Percentiles rank a stretch among this genome's conserved stretches.
Evolutionary conservation across 2,329 filamentous ascomycete species (phyloP).

Genomic region (Ceratocystiopsis minuta): DNA sequence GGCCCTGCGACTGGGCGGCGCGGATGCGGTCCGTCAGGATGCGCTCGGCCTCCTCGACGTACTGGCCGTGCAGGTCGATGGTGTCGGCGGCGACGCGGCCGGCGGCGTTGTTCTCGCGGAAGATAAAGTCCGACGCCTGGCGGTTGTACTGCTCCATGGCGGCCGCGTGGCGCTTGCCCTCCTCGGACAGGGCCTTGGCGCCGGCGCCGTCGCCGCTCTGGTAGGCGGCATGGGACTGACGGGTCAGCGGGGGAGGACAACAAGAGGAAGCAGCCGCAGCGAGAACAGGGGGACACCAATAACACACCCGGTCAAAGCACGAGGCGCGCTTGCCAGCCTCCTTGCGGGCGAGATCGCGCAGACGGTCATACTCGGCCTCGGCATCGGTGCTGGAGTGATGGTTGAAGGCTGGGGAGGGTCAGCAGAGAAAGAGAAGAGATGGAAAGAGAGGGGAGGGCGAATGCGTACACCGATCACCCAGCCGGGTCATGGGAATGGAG

Average conservation of each 20-base stretch:
- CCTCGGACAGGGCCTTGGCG: conserved; percentile 70
- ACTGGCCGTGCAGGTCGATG: conserved; percentile 89
- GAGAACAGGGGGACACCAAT: neutral
- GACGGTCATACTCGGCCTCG: conserved; percentile 81
- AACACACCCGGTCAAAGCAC: conserved; percentile 47
- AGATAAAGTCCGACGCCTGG: conserved; percentile 85
- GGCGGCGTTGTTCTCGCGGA: conserved; percentile 77
- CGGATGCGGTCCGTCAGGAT: conserved; percentile 75
- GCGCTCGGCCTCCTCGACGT: conserved; percentile 83
- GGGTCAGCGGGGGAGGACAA: neutral
- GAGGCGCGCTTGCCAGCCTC: conserved; percentile 63
- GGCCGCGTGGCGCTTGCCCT: conserved; percentile 68
- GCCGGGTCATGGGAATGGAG: conserved; percentile 21
- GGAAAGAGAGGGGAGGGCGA: neutral
- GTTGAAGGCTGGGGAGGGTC: conserved; percentile 50
- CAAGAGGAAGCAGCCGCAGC: neutral
- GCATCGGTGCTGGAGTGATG: conserved; percentile 46
- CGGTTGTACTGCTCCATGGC: conserved; percentile 79
- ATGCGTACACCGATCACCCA: conserved; percentile 27
- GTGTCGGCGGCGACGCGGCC: conserved; percentile 61
- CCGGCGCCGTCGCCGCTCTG: conserved; percentile 59
- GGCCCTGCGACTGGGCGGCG: conserved; percentile 53
- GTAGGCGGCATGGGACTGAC: conserved; percentile 64
- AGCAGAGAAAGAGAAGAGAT: neutral
- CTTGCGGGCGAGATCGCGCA: conserved; percentile 64